These are phyloP conservation scores for Periconia sp. DNA, from an alignment of 2,329 filamentous ascomycete genomes.

Conservation along the genomic window DNA sequence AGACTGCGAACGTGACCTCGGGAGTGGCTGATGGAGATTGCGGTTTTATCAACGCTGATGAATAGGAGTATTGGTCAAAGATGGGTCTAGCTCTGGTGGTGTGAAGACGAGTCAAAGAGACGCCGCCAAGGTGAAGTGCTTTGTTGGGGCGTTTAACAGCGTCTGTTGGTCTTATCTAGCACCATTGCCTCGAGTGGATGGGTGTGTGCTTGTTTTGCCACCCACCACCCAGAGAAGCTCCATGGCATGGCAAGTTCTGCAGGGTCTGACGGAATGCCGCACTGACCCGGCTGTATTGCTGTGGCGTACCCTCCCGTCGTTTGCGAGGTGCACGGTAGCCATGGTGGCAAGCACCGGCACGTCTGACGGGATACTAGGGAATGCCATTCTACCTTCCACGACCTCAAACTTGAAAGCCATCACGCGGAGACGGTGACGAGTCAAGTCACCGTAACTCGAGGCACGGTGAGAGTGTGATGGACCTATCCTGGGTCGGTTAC, in stretches of 20 bases:
- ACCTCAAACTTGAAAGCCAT: not conserved
- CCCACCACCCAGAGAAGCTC: too few species aligned
- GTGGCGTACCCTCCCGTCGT: constrained; percentile 8
- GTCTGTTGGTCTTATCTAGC: too few species aligned
- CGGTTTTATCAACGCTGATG: too few species aligned
- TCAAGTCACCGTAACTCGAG: constrained; percentile 19
- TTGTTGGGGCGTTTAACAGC: too few species aligned
- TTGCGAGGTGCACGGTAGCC: constrained; percentile 2
- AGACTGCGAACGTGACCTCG: too few species aligned
- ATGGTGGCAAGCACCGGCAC: constrained; percentile 1
- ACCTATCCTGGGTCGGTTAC: not conserved
- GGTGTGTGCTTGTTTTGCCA: too few species aligned
- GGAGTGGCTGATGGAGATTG: too few species aligned
- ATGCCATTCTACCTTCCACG: not conserved
- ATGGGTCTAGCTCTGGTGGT: too few species aligned
- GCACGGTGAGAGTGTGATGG: constrained; percentile 11
- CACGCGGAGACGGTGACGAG: constrained; percentile 9
- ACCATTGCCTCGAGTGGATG: too few species aligned
- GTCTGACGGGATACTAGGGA: not conserved
- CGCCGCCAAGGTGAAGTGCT: too few species aligned
- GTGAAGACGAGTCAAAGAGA: too few species aligned
- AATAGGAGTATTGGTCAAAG: too few species aligned
- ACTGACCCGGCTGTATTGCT: constrained; percentile 6
- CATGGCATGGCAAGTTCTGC: not conserved
- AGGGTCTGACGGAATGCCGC: constrained; percentile 11